These are phyloP conservation scores for Inonotus obliquus DNA, from an alignment of 1,284 basidiomycete genomes.

Conservation along the genomic window DNA sequence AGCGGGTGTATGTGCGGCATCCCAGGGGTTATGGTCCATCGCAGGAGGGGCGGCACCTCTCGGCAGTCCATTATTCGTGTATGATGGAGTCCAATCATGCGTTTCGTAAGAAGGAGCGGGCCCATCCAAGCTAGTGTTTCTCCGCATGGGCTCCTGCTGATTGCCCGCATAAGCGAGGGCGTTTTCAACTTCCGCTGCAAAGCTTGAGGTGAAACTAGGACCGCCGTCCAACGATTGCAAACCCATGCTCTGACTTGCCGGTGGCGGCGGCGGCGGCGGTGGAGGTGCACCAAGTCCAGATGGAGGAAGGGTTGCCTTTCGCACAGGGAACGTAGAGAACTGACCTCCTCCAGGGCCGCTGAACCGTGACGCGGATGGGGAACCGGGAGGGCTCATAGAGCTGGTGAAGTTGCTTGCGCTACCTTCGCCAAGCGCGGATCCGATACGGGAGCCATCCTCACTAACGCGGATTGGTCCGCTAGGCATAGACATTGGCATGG, in stretches of 20 bases:
- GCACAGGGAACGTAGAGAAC: constrained; percentile 21
- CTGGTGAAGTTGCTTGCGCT: not conserved
- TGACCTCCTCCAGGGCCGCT: constrained; percentile 11
- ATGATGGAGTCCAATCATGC: not conserved
- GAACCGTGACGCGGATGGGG: constrained; percentile 1
- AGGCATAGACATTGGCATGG: constrained; percentile 7
- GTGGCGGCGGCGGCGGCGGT: constrained; percentile 4
- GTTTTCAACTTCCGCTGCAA: constrained; percentile 20
- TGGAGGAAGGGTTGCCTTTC: constrained; percentile 9
- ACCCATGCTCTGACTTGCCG: not conserved
- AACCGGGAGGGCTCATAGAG: not conserved
- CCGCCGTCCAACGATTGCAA: constrained; percentile 9
- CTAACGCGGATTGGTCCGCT: constrained; percentile 15
- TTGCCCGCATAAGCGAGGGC: constrained; percentile 13
- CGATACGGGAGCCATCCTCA: constrained; percentile 16
- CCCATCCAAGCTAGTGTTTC: constrained; percentile 2
- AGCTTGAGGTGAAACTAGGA: constrained; percentile 8
- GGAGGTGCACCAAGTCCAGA: not conserved
- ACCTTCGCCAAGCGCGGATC: not conserved
- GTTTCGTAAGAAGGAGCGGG: constrained; percentile 14
- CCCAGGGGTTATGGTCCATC: constrained; percentile 15
- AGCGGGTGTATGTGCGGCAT: not conserved
- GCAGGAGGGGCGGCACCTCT: constrained; percentile 16
- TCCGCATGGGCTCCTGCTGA: too few species aligned
- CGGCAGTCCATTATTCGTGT: constrained; percentile 4